Conservation (phyloP, 1,284 basidiomycete species). For the Vanrija pseudolonga region DNA sequence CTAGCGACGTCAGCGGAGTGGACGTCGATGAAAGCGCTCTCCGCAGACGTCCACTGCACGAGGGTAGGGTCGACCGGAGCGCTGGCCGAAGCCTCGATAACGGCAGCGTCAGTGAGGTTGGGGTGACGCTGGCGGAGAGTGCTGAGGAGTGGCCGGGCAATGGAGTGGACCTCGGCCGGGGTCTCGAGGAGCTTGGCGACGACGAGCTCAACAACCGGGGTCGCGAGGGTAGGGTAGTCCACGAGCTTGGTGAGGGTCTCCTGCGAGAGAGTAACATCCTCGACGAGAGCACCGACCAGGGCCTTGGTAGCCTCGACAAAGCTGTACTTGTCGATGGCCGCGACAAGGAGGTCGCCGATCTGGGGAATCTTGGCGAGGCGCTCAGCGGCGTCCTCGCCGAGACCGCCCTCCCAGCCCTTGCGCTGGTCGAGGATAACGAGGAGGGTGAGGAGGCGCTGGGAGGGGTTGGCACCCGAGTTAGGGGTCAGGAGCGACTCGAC, state of each 20-base stretch:
- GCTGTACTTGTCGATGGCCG: conserved; percentile 41
- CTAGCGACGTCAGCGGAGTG: conserved; percentile 47
- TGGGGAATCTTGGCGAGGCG: conserved; percentile 28
- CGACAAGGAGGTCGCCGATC: conserved; percentile 34
- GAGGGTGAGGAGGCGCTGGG: conserved; percentile 43
- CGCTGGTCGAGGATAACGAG: conserved; percentile 45
- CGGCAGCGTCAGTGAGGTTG: conserved; percentile 29
- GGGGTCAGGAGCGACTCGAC: conserved; percentile 36
- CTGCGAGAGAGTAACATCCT: conserved; percentile 14
- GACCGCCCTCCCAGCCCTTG: conserved; percentile 26
- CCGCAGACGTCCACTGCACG: conserved; percentile 16
- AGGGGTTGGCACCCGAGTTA: conserved; percentile 37
- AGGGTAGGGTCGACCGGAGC: conserved; percentile 12
- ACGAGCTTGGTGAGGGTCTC: conserved; percentile 25
- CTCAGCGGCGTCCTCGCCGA: conserved; percentile 26
- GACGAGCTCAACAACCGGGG: conserved; percentile 23
- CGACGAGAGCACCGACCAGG: conserved; percentile 23
- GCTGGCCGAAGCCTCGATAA: conserved; percentile 19
- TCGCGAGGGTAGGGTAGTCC: conserved; percentile 27
- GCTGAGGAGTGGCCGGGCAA: conserved; percentile 27
- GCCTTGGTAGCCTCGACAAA: conserved; percentile 32
- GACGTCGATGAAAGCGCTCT: conserved; percentile 41
- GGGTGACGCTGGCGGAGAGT: conserved; percentile 44
- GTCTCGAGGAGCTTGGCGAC: conserved; percentile 26
- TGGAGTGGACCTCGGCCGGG: conserved; percentile 15